Base-by-base conservation (phyloP, 2,329 filamentous ascomycete species). In the Ophiocordyceps robertsii region DNA sequence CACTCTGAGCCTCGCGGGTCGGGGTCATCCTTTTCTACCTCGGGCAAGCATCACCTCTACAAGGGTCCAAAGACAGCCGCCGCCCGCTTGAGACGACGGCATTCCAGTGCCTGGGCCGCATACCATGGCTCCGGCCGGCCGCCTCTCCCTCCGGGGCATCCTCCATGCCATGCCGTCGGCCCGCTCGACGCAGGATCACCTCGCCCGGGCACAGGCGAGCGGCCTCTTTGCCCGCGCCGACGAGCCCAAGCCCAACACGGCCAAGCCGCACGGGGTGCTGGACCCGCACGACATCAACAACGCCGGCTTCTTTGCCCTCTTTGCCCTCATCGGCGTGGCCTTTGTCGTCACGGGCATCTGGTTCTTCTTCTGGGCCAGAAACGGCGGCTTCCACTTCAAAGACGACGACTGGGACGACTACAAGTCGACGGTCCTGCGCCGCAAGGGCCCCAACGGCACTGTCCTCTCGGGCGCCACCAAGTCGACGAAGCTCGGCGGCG, bases 321-420 rank as follows among this genome's bases (percentile, higher is more conserved):
- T 96, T 58, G 90, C 84, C 11, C 61, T 95, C 16, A 77, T 96
- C 41, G 87, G 85, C 30, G 79, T 80, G 1, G 77, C 67, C 29
- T 83, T 96, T 57, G 83, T 92, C 21, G 45, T 84, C 4, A 75
- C 70, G 0, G 76, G 73, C 21, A 87, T 96, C 56, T 98, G 92
- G 89, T 95, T 98, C 73, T 96, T 98, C 74, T 94, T 94, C 73
- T 93, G 86, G 84, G 90, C 90, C 44, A 90, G 84, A 65, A 95
- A 96, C 53, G 92, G 92, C 47, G 92, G 92, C 13, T 95, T 96
- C 67, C 69, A 84, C 49, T 96, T 88, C 72, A 74, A 75, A 38
- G 68, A 93, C 48, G 72, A 77, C 31, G 92, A 98, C 63, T 98
- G 92, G 90, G 90, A 96, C 6, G 92, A 98, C 56, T 98, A 98